Evolutionary conservation across 768 basidiomycete species (phyloP).

Genomic region (Omphalotus guepiniiformis): DNA sequence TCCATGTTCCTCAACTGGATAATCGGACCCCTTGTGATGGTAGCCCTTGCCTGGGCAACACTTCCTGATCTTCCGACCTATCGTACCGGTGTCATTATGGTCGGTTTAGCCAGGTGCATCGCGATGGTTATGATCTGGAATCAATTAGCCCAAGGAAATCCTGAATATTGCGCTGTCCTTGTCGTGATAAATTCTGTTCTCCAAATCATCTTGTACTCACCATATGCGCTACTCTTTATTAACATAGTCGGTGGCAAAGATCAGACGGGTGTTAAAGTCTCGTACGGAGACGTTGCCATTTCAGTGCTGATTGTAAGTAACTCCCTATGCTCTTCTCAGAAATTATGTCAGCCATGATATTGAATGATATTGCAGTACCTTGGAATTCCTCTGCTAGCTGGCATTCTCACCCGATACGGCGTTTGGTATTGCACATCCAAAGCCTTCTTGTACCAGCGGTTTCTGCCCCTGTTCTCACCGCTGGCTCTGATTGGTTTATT

Average conservation of each 20-base stretch:
- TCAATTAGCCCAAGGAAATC: slow-evolving; percentile 63
- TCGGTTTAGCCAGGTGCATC: slow-evolving; percentile 70
- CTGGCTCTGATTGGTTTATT: slow-evolving; percentile 71
- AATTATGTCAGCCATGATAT: too few species aligned
- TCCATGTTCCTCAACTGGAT: slow-evolving; percentile 79
- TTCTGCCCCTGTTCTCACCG: slow-evolving; percentile 67
- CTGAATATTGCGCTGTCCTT: slow-evolving; percentile 72
- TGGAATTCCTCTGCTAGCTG: slow-evolving; percentile 75
- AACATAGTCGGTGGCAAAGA: slow-evolving; percentile 55
- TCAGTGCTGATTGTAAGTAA: slow-evolving; percentile 66
- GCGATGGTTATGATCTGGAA: slow-evolving; percentile 86
- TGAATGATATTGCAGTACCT: slow-evolving; percentile 49
- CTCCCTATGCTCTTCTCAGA: background rate
- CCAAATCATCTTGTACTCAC: slow-evolving; percentile 75
- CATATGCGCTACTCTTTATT: slow-evolving; percentile 69
- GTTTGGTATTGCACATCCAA: slow-evolving; percentile 44
- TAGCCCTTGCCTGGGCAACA: slow-evolving; percentile 82
- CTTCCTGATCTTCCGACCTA: slow-evolving; percentile 75
- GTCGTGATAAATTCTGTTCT: slow-evolving; percentile 78
- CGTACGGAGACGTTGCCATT: slow-evolving; percentile 57
- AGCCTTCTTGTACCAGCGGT: slow-evolving; percentile 47
- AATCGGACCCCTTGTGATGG: slow-evolving; percentile 76
- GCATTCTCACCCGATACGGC: slow-evolving; percentile 61
- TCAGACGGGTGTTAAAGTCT: slow-evolving; percentile 37
- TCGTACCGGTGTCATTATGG: slow-evolving; percentile 77